These are phyloP conservation scores for Ceriops decandra DNA, from an alignment of 345 rosid genomes.

Conservation along the genomic window DNA sequence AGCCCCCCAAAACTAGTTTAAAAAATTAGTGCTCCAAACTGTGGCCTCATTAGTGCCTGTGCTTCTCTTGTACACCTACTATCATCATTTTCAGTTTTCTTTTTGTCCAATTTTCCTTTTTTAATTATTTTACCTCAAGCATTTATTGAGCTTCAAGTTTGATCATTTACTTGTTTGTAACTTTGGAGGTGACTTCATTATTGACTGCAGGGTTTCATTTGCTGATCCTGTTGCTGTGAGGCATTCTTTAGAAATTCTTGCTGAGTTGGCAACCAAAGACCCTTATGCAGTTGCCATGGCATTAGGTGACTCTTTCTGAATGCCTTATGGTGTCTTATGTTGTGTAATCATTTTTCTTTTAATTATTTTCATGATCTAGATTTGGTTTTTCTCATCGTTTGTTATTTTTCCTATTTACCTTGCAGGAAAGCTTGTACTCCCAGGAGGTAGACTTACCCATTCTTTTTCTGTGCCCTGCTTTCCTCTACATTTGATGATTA, in stretches of 20 bases:
- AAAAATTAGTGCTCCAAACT: no score
- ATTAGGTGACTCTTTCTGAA: conserved; percentile 48
- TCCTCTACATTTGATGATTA: no score
- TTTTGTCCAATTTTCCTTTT: not conserved
- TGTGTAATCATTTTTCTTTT: not conserved
- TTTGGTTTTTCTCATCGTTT: conserved; percentile 16
- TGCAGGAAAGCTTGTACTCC: conserved; percentile 86
- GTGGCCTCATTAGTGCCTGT: no score
- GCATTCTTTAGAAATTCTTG: conserved; percentile 86
- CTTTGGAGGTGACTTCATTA: conserved; percentile 4
- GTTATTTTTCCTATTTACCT: conserved; percentile 20
- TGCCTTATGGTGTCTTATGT: not conserved
- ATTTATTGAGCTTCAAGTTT: not conserved
- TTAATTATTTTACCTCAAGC: not conserved
- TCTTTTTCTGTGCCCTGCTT: not conserved
- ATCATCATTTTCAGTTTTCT: not conserved
- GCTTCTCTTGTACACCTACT: no score
- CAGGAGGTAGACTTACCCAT: conserved; percentile 61
- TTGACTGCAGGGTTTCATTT: conserved; percentile 67
- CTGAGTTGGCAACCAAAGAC: conserved; percentile 80
- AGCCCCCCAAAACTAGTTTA: no score
- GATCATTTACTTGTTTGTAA: not conserved
- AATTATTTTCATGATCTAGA: conserved; percentile 2
- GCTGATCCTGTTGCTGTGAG: conserved; percentile 99
- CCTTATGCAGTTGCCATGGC: conserved; percentile 97